Evolutionary conservation across 495 filamentous ascomycete genomes (phyloP).

Genomic region (Thermothielavioides terrestris): DNA sequence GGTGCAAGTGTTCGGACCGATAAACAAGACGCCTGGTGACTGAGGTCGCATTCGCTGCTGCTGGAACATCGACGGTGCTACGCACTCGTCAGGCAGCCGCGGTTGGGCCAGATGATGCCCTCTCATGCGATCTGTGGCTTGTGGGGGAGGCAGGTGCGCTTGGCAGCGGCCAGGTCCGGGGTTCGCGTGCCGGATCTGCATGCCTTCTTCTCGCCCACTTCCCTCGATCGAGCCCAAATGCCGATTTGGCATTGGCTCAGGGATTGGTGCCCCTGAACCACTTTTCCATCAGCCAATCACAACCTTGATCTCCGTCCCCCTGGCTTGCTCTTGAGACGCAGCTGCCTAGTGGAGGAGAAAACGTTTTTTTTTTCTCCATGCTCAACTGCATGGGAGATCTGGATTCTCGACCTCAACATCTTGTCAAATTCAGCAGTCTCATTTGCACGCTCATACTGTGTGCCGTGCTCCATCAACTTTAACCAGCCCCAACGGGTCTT

Average conservation of each 20-base stretch:
- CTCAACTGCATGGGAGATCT: no score
- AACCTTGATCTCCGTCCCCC: background rate
- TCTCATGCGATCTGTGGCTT: background rate
- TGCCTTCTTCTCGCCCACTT: no score
- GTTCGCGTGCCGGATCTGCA: background rate
- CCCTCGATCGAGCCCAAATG: background rate
- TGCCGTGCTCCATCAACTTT: no score
- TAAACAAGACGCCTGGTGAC: background rate
- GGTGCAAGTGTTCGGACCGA: slow-evolving; percentile 3
- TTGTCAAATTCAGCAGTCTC: background rate
- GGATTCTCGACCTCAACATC: background rate
- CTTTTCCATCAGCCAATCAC: background rate
- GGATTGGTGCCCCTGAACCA: background rate
- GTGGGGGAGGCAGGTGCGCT: background rate
- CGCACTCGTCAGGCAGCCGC: no score
- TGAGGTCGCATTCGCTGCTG: background rate
- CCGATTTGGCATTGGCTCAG: background rate
- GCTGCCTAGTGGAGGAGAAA: background rate
- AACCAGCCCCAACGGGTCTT: no score
- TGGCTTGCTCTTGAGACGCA: background rate
- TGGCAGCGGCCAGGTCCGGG: background rate
- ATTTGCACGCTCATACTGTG: background rate
- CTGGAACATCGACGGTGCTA: background rate
- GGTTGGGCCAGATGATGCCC: background rate
- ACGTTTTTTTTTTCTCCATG: no score